These are phyloP conservation scores for Fennellomyces sp. DNA, from an alignment of 371 early-diverging fungal species.

Conservation along the genomic window DNA sequence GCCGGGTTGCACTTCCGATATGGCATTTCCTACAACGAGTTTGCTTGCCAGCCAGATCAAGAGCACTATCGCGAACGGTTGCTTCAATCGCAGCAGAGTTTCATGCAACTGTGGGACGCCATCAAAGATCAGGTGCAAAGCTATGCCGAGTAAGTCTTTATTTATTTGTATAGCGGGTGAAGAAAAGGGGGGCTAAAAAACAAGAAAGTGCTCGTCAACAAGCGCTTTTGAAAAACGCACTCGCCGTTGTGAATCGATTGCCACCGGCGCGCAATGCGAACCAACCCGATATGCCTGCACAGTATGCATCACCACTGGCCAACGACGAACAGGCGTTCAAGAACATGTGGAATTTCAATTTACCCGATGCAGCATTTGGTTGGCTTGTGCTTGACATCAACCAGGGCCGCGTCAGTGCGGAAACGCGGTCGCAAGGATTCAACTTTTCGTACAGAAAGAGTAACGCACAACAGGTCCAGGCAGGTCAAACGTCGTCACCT, in stretches of 20 bases:
- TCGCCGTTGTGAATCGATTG: conserved; percentile 60
- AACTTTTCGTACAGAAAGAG: conserved; percentile 61
- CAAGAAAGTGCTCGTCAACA: conserved; percentile 54
- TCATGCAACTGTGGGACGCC: conserved; percentile 63
- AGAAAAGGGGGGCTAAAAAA: not conserved
- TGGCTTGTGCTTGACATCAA: conserved; percentile 56
- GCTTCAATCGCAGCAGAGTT: conserved; percentile 56
- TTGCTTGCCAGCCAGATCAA: conserved; percentile 64
- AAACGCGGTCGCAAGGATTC: conserved; percentile 62
- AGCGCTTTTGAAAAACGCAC: conserved; percentile 54
- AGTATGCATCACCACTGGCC: conserved; percentile 12
- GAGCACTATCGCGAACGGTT: conserved; percentile 63
- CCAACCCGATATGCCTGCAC: conserved; percentile 6
- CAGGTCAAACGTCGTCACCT: conserved; percentile 20
- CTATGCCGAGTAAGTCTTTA: conserved; percentile 56
- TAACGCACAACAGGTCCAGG: conserved; percentile 1
- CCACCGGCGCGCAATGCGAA: conserved; percentile 36
- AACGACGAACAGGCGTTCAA: conserved; percentile 64
- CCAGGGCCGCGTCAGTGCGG: conserved; percentile 55
- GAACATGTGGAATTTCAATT: conserved; percentile 72
- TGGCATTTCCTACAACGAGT: conserved; percentile 70
- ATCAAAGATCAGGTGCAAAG: conserved; percentile 63
- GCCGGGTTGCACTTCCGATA: conserved; percentile 73
- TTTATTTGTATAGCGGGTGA: not conserved
- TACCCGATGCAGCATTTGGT: conserved; percentile 68